A percentile compares a stretch with the other conserved stretches of the same genome.
Evolutionary conservation across 495 filamentous ascomycete genomes (phyloP).

Genomic region (Melanomma pulvis-pyrius): DNA sequence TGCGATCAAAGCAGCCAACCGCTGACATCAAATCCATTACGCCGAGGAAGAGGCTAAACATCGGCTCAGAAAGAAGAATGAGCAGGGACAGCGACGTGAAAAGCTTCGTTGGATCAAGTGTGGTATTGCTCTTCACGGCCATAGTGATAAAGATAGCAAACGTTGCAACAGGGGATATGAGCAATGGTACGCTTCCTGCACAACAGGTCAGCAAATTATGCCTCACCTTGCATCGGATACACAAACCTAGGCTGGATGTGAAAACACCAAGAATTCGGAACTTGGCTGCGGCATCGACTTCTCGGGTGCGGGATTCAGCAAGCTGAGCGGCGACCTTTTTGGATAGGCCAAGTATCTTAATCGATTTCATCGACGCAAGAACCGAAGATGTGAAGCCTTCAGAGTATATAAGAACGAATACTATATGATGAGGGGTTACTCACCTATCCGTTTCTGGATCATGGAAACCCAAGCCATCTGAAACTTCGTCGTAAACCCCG

Average conservation of each 20-base stretch:
- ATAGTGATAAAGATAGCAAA: conserved; percentile 10
- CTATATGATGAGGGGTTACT: neutral
- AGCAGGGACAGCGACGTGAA: conserved; percentile 10
- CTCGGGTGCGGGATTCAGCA: neutral
- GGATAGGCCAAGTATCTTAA: conserved; percentile 14
- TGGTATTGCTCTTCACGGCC: neutral
- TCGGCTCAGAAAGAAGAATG: conserved; percentile 10
- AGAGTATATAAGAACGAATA: neutral
- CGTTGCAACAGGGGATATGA: conserved; percentile 13
- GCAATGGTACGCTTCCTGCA: neutral
- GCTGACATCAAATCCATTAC: neutral
- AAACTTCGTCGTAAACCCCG: neutral
- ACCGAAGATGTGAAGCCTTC: conserved; percentile 3
- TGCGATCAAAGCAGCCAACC: conserved; percentile 6
- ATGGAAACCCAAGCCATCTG: conserved; percentile 2
- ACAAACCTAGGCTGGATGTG: neutral
- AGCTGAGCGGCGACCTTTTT: neutral
- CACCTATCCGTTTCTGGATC: conserved; percentile 22
- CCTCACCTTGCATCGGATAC: neutral
- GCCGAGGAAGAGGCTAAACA: conserved; percentile 1
- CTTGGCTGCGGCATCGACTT: conserved; percentile 2
- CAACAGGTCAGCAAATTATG: neutral
- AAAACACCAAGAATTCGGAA: neutral
- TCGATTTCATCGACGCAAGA: conserved; percentile 7
- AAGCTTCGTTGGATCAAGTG: conserved; percentile 1